Percentiles rank a stretch among this genome's conserved stretches.
Conservation (phyloP, 805 yeast species). For the Nakazawaea ernobii region DNA sequence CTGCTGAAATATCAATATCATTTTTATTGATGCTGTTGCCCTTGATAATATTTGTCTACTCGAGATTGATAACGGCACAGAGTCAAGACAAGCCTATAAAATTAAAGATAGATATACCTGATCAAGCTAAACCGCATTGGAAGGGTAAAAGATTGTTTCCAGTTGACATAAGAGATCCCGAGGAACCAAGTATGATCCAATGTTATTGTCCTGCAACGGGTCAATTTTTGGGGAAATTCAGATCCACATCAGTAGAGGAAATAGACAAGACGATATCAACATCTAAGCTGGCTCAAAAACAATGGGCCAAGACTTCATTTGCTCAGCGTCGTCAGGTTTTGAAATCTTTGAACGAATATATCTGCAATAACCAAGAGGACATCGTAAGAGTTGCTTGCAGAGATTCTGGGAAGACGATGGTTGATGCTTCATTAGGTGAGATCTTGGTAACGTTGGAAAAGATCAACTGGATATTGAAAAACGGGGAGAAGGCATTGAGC, state of each 20-base stretch:
- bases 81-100: constrained; percentile 30
- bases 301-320: constrained; percentile 49
- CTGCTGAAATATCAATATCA: constrained; percentile 17
- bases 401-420: constrained; percentile 92
- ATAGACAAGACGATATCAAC: constrained; percentile 59
- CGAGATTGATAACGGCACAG: constrained; percentile 10
- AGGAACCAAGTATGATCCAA: constrained; percentile 66
- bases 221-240: constrained; percentile 71
- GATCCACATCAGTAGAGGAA: constrained; percentile 58
- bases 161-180: constrained; percentile 48
- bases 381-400: constrained; percentile 92
- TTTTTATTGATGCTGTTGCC: constrained; percentile 18
- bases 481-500: constrained; percentile 70
- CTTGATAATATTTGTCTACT: constrained; percentile 11
- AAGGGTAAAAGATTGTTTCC: constrained; percentile 77
- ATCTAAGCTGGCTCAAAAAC: constrained; percentile 49
- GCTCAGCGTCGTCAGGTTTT: constrained; percentile 66
- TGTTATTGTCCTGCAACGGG: constrained; percentile 97
- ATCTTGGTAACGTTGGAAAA: constrained; percentile 93
- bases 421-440: constrained; percentile 96
- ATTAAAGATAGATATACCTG: constrained; percentile 56
- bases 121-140: constrained; percentile 85
- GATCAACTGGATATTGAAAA: constrained; percentile 78
- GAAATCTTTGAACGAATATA: constrained; percentile 62
- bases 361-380: constrained; percentile 76